phyloP scores from a whole-genome alignment of 169 alveolate species.

The Besnoitia besnoiti region DNA sequence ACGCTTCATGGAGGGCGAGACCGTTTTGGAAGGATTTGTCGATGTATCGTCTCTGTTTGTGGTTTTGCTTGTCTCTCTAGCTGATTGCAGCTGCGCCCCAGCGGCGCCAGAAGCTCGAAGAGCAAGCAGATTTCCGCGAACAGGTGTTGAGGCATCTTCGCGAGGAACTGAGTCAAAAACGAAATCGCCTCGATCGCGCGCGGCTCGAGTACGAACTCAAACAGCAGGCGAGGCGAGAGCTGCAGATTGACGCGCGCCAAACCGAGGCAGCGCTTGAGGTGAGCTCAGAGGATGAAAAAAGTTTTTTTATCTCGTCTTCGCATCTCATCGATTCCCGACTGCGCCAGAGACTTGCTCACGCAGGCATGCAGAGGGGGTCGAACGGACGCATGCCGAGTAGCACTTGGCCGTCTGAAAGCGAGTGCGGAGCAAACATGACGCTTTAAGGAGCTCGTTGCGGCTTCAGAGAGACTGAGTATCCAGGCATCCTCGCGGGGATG shows the following conservation, averaged over 20 bases:
- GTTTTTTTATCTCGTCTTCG: not conserved
- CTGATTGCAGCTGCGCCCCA: constrained; percentile 31
- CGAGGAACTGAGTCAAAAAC: not conserved
- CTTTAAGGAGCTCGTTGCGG: no score
- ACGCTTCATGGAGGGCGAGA: no score
- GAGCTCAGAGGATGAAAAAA: not conserved
- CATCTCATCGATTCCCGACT: not conserved
- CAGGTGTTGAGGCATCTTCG: not conserved
- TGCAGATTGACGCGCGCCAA: not conserved
- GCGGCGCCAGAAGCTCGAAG: constrained; percentile 24
- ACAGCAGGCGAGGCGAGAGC: not conserved
- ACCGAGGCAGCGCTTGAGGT: constrained; percentile 31
- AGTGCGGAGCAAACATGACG: no score
- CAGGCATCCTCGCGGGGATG: no score
- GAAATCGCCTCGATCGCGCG: not conserved
- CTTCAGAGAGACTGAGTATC: no score
- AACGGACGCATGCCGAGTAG: no score
- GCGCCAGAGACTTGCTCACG: no score
- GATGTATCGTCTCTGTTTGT: no score
- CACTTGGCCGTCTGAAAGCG: no score
- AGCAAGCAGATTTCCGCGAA: not conserved
- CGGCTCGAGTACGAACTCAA: not conserved
- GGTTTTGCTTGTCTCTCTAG: not conserved
- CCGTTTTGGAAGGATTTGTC: no score
- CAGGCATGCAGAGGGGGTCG: no score